phyloP scores from a whole-genome alignment of 2,329 filamentous ascomycete genomes.

The Xylariaceae sp. region DNA sequence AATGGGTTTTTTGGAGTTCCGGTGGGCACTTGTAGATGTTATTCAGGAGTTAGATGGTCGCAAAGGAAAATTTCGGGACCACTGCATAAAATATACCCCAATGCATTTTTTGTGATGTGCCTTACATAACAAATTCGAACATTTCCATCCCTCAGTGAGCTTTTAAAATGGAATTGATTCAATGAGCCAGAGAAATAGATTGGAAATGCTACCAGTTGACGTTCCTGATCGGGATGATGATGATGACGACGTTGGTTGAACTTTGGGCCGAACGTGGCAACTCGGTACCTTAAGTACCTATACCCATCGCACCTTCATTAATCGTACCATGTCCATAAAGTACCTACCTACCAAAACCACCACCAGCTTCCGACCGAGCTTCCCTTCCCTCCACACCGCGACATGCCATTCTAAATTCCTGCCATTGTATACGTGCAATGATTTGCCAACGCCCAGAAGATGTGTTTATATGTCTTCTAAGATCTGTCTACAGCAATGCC shows the following conservation, averaged over 20 bases:
- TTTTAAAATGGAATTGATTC: not conserved
- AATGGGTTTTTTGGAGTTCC: conserved; percentile 20
- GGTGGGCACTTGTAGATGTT: conserved; percentile 31
- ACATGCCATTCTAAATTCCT: conserved; percentile 27
- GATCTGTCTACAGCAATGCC: conserved; percentile 34
- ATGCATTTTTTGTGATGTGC: conserved; percentile 42
- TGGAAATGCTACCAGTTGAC: too few species aligned
- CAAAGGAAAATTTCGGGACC: conserved; percentile 35
- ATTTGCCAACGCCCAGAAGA: conserved; percentile 36
- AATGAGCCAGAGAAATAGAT: too few species aligned
- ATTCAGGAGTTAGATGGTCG: conserved; percentile 39
- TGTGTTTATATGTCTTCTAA: conserved; percentile 36
- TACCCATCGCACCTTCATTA: too few species aligned
- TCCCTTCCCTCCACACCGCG: conserved; percentile 1
- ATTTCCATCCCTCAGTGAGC: too few species aligned
- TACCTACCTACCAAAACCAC: not conserved
- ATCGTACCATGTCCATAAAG: too few species aligned
- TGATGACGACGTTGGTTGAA: too few species aligned
- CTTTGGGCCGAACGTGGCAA: too few species aligned
- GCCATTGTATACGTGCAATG: conserved; percentile 34
- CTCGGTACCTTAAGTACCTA: too few species aligned
- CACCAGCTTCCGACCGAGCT: not conserved
- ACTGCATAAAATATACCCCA: conserved; percentile 44
- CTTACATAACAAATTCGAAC: too few species aligned
- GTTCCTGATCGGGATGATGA: too few species aligned